Evolutionary conservation across 1,284 basidiomycete species (phyloP), one percentile per base, ranked within the genome.

Genomic region (Ustilago shanxiensis): DNA sequence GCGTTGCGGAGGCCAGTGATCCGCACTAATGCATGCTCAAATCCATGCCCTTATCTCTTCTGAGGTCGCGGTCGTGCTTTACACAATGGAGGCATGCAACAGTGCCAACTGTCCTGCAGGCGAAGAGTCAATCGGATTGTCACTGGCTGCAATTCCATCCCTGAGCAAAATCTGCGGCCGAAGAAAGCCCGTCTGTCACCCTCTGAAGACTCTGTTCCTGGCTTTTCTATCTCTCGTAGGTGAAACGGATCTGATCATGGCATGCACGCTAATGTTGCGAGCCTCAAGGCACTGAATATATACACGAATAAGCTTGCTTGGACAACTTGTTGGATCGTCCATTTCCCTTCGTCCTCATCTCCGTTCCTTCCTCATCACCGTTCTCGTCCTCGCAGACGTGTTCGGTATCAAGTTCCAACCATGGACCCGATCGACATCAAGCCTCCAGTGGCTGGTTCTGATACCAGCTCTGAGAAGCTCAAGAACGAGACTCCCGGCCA

Each of bases 381-480:
- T 16, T 20, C 20, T 33, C 11, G 24, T 26, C 10, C 14, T 35
- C 28, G 18, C 28, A n/a, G 22, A 33, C 31, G 31, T 33, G 31
- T 5, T 11, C 11, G 31, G 31, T 11, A 33, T 11, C 5, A 11
- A 33, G 31, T 7, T 33, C 31, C 29, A 49, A 29, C 20, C 56
- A 69, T 69, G 66, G 66, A 69, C 41, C 51, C 60, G 22, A 69
- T 69, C 52, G 66, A 69, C 11, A 29, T 64, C 56, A 69, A 69
- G 60, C 60, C 66, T 35, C 22, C 39, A 9, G 22, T 5, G 56
- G 56, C 66, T 37, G 55, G 31, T 44, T 63, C 60, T 35, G 66
- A 69, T 44, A 63, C 66, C 28, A 69, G 66, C 37, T 69, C 66
- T 41, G 66, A 69, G 14, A 69, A 69, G 66, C 56, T 69, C 66